phyloP scores from a whole-genome alignment of 139 green algal genomes.

The Raphidocelis subcapitata region DNA sequence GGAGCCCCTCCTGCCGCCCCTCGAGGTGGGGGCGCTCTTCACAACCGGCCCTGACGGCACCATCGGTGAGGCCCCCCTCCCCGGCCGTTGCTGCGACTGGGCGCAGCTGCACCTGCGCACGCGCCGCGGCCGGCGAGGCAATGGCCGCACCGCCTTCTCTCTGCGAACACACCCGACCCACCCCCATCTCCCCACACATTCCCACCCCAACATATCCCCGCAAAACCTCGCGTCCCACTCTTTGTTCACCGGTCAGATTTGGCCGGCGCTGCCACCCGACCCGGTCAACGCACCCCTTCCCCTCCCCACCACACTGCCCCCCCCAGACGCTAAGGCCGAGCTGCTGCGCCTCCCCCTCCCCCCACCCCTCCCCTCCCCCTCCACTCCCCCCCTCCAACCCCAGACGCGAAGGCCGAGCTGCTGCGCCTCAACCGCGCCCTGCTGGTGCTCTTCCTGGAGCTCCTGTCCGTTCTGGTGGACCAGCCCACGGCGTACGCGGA shows the following conservation, averaged over 20 bases:
- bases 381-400: not conserved
- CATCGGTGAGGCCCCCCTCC: too few species aligned
- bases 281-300: not conserved
- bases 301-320: not conserved
- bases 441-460: conserved; percentile 50
- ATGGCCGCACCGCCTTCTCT: too few species aligned
- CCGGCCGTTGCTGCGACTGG: too few species aligned
- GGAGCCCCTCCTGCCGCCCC: too few species aligned
- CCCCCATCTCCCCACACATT: too few species aligned
- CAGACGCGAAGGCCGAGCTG: conserved; percentile 51
- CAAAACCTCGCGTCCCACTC: not conserved
- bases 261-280: not conserved
- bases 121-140: too few species aligned
- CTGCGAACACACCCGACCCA: too few species aligned
- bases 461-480: conserved; percentile 35
- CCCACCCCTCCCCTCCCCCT: not conserved
- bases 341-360: not conserved
- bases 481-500: conserved; percentile 24
- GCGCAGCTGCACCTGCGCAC: too few species aligned
- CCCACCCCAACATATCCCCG: too few species aligned
- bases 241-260: not conserved
- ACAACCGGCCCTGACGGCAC: too few species aligned
- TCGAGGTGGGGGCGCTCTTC: too few species aligned
- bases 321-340: too few species aligned
- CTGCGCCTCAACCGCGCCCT: conserved; percentile 33